A percentile compares a stretch with the other conserved stretches of the same genome.
Evolutionary conservation across 805 yeast species (phyloP).

Genomic region (Schizosaccharomyces osmophilus): DNA sequence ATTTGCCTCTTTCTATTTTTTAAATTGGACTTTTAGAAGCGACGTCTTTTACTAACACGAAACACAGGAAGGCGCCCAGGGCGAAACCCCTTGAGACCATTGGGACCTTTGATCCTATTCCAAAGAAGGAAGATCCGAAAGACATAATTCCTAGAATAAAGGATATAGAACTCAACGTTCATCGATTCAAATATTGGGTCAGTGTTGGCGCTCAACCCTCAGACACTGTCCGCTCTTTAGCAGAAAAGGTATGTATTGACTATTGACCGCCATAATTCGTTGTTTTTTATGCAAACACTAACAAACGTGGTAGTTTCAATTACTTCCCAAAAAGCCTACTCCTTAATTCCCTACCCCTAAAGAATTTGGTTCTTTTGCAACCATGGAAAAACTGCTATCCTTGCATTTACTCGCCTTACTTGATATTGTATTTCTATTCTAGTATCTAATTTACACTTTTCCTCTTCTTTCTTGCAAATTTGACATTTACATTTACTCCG

Average conservation of each 20-base stretch:
- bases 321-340: too few relatives aligned
- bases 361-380: too few relatives aligned
- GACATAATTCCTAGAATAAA: constrained; percentile 27
- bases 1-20: not conserved
- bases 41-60: not conserved
- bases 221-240: constrained; percentile 48
- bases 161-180: constrained; percentile 63
- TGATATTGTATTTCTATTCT: too few relatives aligned
- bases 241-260: constrained; percentile 27
- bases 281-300: too few relatives aligned
- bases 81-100: constrained; percentile 63
- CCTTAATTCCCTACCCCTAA: too few relatives aligned
- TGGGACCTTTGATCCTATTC: constrained; percentile 76
- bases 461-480: too few relatives aligned
- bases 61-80: not conserved
- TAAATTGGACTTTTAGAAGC: too few relatives aligned
- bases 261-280: not conserved
- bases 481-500: too few relatives aligned
- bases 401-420: too few relatives aligned
- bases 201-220: constrained; percentile 94
- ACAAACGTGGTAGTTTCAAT: too few relatives aligned
- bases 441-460: too few relatives aligned
- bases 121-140: constrained; percentile 36
- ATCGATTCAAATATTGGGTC: constrained; percentile 81
- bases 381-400: too few relatives aligned